A percentile compares a stretch with the other conserved stretches of the same genome.
phyloP scores from a whole-genome alignment of 257 asterid species.

The Capsicum pubescens region DNA sequence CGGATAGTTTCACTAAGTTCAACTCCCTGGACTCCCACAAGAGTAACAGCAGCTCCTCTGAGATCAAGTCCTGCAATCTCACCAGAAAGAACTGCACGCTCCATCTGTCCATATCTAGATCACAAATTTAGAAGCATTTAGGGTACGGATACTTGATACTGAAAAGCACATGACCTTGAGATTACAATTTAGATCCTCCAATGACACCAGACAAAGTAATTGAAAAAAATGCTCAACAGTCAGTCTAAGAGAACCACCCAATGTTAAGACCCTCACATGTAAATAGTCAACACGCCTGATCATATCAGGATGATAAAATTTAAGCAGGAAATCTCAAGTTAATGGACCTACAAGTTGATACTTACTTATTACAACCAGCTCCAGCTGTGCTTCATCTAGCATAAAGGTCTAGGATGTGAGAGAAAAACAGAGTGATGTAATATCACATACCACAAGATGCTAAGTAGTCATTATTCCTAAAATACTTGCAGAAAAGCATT shows the following conservation, averaged over 20 bases:
- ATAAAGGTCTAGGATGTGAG: conserved; percentile 23
- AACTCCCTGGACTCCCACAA: conserved; percentile 91
- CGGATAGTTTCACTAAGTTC: conserved; percentile 98
- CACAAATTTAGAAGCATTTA: conserved; percentile 30
- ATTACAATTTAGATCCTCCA: neutral
- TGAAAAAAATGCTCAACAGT: conserved; percentile 6
- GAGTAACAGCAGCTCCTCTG: conserved; percentile 89
- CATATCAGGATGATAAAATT: neutral
- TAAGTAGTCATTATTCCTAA: conserved; percentile 14
- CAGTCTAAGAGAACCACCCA: conserved; percentile 5
- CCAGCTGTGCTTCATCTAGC: conserved; percentile 16
- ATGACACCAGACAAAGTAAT: neutral
- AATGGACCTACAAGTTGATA: conserved; percentile 19
- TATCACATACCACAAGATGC: conserved; percentile 8
- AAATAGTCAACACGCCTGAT: neutral
- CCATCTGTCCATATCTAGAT: conserved; percentile 93
- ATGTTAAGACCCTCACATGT: neutral
- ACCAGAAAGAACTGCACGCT: conserved; percentile 77
- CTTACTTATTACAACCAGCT: conserved; percentile 12
- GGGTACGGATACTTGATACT: conserved; percentile 23
- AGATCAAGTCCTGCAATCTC: conserved; percentile 90
- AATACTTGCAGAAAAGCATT: neutral
- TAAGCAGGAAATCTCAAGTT: conserved; percentile 20
- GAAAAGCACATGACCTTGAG: conserved; percentile 15
- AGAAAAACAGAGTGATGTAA: conserved; percentile 19